Conservation (phyloP, 768 basidiomycete genomes). For the Cytidiella melzeri region DNA sequence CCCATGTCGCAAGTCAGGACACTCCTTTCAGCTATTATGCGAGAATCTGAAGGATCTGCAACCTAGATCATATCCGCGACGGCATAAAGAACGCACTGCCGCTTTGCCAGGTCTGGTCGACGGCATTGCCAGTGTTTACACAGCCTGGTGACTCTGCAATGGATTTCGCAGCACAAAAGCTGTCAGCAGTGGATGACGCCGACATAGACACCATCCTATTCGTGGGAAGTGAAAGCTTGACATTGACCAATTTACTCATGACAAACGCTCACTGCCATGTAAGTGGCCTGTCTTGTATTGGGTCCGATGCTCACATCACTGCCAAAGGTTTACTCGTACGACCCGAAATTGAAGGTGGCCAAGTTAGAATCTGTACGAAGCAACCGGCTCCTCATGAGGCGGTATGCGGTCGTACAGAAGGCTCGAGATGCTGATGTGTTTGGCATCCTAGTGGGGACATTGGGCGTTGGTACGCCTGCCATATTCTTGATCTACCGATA, state of each 20-base stretch:
- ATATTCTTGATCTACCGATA: neutral
- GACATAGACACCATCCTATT: slow-evolving; percentile 43
- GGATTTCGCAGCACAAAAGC: too few species aligned
- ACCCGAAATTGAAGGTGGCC: slow-evolving; percentile 45
- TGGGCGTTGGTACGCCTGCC: slow-evolving; percentile 67
- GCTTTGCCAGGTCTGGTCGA: too few species aligned
- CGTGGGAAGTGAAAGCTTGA: slow-evolving; percentile 76
- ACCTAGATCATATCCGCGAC: too few species aligned
- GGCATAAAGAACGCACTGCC: too few species aligned
- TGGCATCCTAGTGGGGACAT: slow-evolving; percentile 90
- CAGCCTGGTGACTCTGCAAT: too few species aligned
- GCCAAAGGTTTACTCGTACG: slow-evolving; percentile 68
- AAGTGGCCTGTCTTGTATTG: slow-evolving; percentile 13
- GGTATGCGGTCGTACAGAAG: slow-evolving; percentile 81
- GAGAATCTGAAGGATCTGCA: too few species aligned
- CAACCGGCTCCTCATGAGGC: slow-evolving; percentile 82
- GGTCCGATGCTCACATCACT: neutral
- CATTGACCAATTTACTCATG: slow-evolving; percentile 80
- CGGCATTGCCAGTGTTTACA: too few species aligned
- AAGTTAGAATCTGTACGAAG: slow-evolving; percentile 60
- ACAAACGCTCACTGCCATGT: slow-evolving; percentile 67
- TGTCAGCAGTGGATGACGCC: too few species aligned
- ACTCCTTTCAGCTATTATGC: too few species aligned
- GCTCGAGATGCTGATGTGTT: slow-evolving; percentile 92
- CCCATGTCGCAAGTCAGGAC: slow-evolving; percentile 60